phyloP scores from a whole-genome alignment of 176 grass and related monocot genomes.

The Juncus effusus region DNA sequence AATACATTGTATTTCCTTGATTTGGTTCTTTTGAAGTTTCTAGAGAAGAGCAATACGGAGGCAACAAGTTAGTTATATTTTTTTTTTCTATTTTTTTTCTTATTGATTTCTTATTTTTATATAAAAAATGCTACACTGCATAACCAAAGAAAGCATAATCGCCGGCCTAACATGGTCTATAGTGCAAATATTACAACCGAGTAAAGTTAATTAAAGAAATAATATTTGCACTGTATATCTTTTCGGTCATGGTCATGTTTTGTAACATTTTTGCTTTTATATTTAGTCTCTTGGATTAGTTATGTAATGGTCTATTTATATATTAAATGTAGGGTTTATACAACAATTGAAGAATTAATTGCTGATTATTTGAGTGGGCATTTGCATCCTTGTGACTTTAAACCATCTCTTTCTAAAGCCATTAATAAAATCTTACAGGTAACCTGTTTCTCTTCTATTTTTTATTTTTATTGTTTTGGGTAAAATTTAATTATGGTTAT shows the following conservation, averaged over 20 bases:
- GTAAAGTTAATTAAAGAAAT: no score
- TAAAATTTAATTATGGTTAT: no score
- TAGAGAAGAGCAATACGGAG: constrained; percentile 60
- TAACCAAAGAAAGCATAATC: no score
- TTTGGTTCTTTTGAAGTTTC: constrained; percentile 69
- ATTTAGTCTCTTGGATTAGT: constrained; percentile 14
- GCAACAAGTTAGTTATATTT: constrained; percentile 64
- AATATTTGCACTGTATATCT: not conserved
- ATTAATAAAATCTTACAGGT: constrained; percentile 34
- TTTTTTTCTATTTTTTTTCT: not conserved
- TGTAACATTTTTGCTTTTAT: not conserved
- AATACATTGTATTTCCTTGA: constrained; percentile 89
- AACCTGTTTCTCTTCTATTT: no score
- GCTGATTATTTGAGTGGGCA: constrained; percentile 57
- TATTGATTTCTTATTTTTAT: no score
- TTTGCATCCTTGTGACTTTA: constrained; percentile 80
- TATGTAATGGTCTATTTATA: not conserved
- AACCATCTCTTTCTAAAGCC: constrained; percentile 69
- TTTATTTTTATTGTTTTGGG: no score
- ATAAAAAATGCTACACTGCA: no score
- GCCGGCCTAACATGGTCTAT: no score
- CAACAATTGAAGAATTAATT: constrained; percentile 58
- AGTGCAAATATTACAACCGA: no score
- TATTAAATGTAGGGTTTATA: constrained; percentile 45
- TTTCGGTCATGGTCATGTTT: not conserved